Percentiles rank a stretch among this genome's conserved stretches.
Conservation (phyloP, 257 asterid genomes). For the Pogostemon cablin region DNA sequence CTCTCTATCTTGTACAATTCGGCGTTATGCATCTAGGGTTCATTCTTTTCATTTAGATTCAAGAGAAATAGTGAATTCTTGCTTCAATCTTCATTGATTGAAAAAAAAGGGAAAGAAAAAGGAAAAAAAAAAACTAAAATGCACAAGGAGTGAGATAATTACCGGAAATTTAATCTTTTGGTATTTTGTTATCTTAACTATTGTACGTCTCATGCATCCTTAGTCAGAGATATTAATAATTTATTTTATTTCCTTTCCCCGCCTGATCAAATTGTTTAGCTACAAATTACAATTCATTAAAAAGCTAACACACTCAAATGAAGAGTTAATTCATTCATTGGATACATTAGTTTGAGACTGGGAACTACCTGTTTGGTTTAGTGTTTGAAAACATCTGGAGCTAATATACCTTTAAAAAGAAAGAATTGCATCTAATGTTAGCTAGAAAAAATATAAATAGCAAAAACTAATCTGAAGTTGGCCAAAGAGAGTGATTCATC, state of each 20-base stretch:
- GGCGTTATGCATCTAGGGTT: not conserved
- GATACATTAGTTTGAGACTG: not conserved
- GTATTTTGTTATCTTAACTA: not conserved
- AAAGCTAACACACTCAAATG: not conserved
- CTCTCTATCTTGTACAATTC: not conserved
- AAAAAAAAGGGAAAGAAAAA: not conserved
- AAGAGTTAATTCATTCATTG: not conserved
- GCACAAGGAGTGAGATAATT: not conserved
- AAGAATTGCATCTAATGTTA: not conserved
- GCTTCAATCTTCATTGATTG: not conserved
- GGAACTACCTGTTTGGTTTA: not conserved
- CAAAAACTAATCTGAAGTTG: not conserved
- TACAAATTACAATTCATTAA: not conserved
- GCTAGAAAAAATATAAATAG: not conserved
- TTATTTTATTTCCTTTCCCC: not conserved
- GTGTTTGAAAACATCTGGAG: not conserved
- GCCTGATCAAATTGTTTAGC: constrained; percentile 3
- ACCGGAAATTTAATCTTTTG: not conserved
- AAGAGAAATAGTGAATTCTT: not conserved
- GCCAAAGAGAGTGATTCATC: constrained; percentile 14
- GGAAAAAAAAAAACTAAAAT: not conserved
- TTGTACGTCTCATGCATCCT: not conserved
- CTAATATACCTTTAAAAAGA: not conserved
- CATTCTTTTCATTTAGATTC: not conserved
- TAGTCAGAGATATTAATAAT: not conserved